Conservation (phyloP, 2,329 filamentous ascomycete genomes). For the Aaosphaeria pasadenensis region DNA sequence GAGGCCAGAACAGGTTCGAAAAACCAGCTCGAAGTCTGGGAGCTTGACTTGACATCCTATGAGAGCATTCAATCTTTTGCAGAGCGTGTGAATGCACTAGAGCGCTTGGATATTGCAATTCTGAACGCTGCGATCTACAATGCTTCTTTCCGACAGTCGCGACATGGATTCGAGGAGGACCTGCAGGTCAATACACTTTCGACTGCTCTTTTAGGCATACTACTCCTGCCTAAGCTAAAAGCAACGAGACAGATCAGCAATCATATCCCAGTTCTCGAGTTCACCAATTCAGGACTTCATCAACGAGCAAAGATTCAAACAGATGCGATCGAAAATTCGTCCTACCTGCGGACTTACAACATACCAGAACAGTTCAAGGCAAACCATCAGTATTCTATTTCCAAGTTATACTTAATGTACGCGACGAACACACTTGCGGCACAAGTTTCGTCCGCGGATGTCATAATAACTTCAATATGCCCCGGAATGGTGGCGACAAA, state of each 20-base stretch:
- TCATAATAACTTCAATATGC: conserved; percentile 36
- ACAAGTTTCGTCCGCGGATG: conserved; percentile 22
- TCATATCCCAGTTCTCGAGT: conserved; percentile 27
- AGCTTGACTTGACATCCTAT: conserved; percentile 36
- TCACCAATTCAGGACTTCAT: conserved; percentile 32
- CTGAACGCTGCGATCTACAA: conserved; percentile 39
- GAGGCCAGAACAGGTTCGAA: conserved; percentile 20
- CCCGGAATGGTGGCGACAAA: conserved; percentile 29
- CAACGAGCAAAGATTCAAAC: conserved; percentile 19
- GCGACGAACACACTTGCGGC: conserved; percentile 25
- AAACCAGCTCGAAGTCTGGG: conserved; percentile 34
- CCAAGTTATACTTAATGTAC: conserved; percentile 37
- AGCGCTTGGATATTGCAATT: conserved; percentile 36
- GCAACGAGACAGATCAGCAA: conserved; percentile 17
- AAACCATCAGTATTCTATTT: conserved; percentile 25
- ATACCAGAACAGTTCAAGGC: conserved; percentile 21
- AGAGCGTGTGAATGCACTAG: conserved; percentile 22
- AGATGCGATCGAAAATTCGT: conserved; percentile 16
- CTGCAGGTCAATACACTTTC: conserved; percentile 59
- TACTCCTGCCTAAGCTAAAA: conserved; percentile 45
- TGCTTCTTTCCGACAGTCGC: conserved; percentile 16
- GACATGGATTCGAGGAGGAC: conserved; percentile 41
- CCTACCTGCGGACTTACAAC: conserved; percentile 31
- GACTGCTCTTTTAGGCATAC: conserved; percentile 52
- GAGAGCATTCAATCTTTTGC: conserved; percentile 32